Evolutionary conservation across 2,329 filamentous ascomycete species (phyloP), one percentile per base, ranked within the genome.

Genomic region (Fonsecaea pugnacius): DNA sequence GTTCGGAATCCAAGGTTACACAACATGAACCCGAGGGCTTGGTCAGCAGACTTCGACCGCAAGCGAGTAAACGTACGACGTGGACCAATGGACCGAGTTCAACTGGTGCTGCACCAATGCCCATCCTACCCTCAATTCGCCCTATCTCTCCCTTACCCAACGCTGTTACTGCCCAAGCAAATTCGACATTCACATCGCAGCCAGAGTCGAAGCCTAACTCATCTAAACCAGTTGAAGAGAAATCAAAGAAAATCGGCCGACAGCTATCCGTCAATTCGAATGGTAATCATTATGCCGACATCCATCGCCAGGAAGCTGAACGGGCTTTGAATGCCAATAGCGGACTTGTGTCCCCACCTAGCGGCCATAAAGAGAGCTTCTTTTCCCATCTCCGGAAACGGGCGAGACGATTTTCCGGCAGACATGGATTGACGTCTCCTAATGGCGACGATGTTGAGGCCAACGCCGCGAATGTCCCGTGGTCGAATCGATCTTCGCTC

Each of bases 101-200:
- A 18, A 87, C 88, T 9, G 92, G 90, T 68, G 89, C 86, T 67
- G 92, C 92, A 55, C 95, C 95, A 4, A 99, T 99, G 86, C 92
- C 92, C 8, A 99, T 99, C 67, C 82, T 99, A 55, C 95, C 95
- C 12, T 96, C 93, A 0, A 96, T 98, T 72, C 87, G 90, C 69
- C 94, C 95, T 12, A 93, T 98, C 58, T 98, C 95, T 40, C 95
- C 95, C n/a, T 78, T 98, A n/a, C 95, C 93, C 5, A 93, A 97
- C 77, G 86, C 92, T 58, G 92, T 96, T 52, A 96, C 89, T 62
- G 95, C 93, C 32, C 92, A 96, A 77, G 93, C 91, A 58, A 93
- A 87, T 73, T 88, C 86, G 63, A 84, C 87, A 57, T 80, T 82
- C 50, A 80, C 83, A 18, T 80, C 83, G 32, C 83, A 86, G 72